A percentile compares a stretch with the other conserved stretches of the same genome.
Evolutionary conservation across 2,329 filamentous ascomycete species (phyloP).

Genomic region (Pestalotiopsis sp.): DNA sequence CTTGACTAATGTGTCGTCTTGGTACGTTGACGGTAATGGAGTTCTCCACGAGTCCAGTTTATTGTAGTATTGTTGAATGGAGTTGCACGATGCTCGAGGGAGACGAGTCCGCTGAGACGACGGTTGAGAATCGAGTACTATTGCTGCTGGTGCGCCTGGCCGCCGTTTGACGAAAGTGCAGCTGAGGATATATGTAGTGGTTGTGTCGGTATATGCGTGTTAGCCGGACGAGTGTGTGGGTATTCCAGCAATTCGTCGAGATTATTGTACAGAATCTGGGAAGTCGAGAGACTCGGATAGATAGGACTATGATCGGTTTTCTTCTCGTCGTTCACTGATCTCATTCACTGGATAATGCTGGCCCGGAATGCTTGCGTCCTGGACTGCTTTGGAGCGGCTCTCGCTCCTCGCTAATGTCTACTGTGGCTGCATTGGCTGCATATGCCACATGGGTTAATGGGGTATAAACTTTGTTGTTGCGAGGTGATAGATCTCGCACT

Average conservation of each 20-base stretch:
- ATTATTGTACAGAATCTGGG: too few relatives aligned
- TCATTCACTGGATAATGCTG: background rate
- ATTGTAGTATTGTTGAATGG: too few relatives aligned
- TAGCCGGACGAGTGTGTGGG: too few relatives aligned
- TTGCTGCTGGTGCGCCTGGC: too few relatives aligned
- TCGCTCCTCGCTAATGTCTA: conserved; percentile 6
- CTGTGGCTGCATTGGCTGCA: background rate
- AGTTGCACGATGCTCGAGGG: background rate
- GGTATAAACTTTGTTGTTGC: background rate
- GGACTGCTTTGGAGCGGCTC: background rate
- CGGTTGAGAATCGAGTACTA: too few relatives aligned
- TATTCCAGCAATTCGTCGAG: too few relatives aligned
- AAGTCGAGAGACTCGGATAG: too few relatives aligned
- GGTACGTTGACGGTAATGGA: background rate
- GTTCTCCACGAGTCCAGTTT: conserved; percentile 1
- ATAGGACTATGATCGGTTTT: background rate
- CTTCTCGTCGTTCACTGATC: background rate
- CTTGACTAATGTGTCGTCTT: conserved; percentile 1
- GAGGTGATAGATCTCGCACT: background rate
- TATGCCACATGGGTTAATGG: conserved; percentile 2
- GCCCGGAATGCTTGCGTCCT: background rate
- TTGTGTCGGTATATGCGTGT: too few relatives aligned
- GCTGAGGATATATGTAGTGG: too few relatives aligned
- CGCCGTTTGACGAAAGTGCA: too few relatives aligned
- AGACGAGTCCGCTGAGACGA: background rate